Evolutionary conservation across 2,329 filamentous ascomycete species (phyloP), one percentile per base, ranked within the genome.

Genomic region (Fusarium sp.): DNA sequence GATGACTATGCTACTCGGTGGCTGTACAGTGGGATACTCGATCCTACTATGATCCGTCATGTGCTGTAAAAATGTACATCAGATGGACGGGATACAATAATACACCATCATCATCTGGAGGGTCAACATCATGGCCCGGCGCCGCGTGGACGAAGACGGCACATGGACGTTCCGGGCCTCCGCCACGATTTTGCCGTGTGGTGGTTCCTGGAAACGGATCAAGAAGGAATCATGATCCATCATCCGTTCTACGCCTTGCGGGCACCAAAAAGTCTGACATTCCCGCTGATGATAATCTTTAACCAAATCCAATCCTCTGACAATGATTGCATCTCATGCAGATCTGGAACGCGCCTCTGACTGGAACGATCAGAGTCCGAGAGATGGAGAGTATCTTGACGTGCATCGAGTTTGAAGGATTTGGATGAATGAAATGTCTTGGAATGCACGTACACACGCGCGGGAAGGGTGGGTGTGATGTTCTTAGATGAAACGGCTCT

Each of bases 401-500:
- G 37, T 59, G 63, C 37, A 48, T 65, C 52, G 11, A 48, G 25
- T 37, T 37, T 18, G 37, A 57, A 30, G 30, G 25, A 52, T 37
- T 37, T 18, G 37, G 45, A 30, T 52, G 25, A 52, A 52, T 32
- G 45, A 50, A 52, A 52, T 52, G 48, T 52, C 48, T 52, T 52
- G 48, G 48, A 8, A 52, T 3, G 48, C 25, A 52, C 25, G 25
- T 14, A 27, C 45, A 18, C 43, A 48, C 43, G 43, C 54, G 69
- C 56, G 57, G 23, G 68, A 35, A 34, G 39, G 30, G 34, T 32
- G 30, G 41, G 27, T 23, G 52, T 45, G 50, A 65, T 45, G 62
- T 58, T 57, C 62, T 48, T 58, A 48, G 52, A 65, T 75, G 72
- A 75, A 75, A 75, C 72, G 59, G 71, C 68, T 74, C 30, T 50